These are phyloP conservation scores for Cutaneotrichosporon dermatis DNA, from an alignment of 1,284 basidiomycete genomes.

Conservation along the genomic window DNA sequence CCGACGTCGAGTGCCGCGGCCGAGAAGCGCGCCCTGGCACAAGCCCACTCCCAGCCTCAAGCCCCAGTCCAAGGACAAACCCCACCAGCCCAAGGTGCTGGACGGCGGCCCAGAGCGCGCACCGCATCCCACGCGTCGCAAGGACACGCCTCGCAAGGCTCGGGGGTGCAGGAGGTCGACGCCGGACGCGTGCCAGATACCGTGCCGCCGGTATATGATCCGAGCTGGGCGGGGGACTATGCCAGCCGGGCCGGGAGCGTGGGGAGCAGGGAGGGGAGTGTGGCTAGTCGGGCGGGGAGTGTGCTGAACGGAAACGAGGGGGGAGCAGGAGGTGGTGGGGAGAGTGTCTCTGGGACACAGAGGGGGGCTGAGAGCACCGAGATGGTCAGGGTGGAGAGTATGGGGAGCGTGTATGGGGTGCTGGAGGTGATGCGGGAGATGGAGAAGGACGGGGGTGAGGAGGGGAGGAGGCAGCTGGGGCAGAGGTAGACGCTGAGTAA, in stretches of 20 bases:
- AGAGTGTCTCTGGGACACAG: not conserved
- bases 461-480: too few relatives aligned
- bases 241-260: not conserved
- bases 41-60: not conserved
- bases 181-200: constrained; percentile 3
- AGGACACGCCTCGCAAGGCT: not conserved
- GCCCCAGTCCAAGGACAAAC: too few relatives aligned
- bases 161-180: constrained; percentile 2
- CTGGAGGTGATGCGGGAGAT: too few relatives aligned
- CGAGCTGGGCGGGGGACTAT: constrained; percentile 6
- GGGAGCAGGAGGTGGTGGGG: not conserved
- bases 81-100: not conserved
- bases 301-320: not conserved
- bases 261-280: not conserved
- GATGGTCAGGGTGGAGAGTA: too few relatives aligned
- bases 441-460: too few relatives aligned
- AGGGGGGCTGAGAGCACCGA: not conserved
- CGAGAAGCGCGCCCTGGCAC: not conserved
- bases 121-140: not conserved
- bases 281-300: not conserved
- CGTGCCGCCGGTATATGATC: constrained; percentile 4
- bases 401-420: too few relatives aligned
- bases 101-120: not conserved
- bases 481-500: too few relatives aligned
- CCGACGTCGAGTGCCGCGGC: not conserved